phyloP scores from a whole-genome alignment of 1,284 basidiomycete genomes.

The Taiwanofungus camphoratus region DNA sequence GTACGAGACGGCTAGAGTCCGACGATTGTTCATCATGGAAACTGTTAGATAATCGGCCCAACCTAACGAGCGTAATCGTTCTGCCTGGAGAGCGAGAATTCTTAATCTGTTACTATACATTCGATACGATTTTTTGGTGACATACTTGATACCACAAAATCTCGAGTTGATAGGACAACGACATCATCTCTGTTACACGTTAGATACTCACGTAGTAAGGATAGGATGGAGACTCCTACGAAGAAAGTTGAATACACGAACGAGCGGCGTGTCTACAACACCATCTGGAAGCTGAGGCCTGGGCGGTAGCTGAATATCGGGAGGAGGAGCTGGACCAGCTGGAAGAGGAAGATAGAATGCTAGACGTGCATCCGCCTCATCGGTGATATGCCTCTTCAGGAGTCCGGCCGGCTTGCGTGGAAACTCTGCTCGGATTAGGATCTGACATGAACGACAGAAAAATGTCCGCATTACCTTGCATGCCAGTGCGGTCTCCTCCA shows the following conservation, averaged over 20 bases:
- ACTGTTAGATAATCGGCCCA: constrained; percentile 70
- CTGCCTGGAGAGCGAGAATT: constrained; percentile 38
- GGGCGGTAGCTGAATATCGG: constrained; percentile 40
- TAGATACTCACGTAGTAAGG: constrained; percentile 2
- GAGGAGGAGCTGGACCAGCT: constrained; percentile 33
- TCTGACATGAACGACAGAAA: background rate
- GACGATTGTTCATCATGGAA: constrained; percentile 57
- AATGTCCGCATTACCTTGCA: constrained; percentile 45
- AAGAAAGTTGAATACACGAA: constrained; percentile 75
- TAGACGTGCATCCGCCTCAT: constrained; percentile 65
- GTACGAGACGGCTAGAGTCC: constrained; percentile 61
- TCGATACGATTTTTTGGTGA: background rate
- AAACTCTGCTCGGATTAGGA: constrained; percentile 45
- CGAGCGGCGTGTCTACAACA: constrained; percentile 68
- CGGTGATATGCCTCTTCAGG: constrained; percentile 64
- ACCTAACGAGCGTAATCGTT: constrained; percentile 68
- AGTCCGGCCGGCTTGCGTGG: constrained; percentile 57
- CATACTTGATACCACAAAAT: constrained; percentile 73
- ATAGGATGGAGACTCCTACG: constrained; percentile 42
- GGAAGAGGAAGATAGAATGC: constrained; percentile 53
- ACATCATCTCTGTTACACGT: constrained; percentile 65
- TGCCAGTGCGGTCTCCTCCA: constrained; percentile 63
- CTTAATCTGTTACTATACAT: too few species aligned
- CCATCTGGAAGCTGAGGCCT: constrained; percentile 53
- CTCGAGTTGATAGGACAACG: constrained; percentile 79